Evolutionary conservation across 192 early-diverging fungal species (phyloP).

Genomic region (Coemansia sp.): DNA sequence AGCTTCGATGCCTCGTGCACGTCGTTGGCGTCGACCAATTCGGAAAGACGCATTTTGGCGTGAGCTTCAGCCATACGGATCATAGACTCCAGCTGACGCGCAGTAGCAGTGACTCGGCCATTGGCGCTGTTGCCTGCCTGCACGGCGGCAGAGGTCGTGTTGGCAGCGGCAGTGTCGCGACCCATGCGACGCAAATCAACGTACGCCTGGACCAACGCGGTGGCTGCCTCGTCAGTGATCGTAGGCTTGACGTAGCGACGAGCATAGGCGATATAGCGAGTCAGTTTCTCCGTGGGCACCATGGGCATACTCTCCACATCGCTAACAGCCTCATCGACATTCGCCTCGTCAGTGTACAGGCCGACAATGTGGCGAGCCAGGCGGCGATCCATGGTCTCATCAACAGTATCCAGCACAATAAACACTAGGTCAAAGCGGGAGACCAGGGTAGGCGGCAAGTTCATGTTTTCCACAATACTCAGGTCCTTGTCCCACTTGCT

Average conservation of each 20-base stretch:
- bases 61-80: slow-evolving; percentile 94
- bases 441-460: slow-evolving; percentile 91
- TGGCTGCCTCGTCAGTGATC: slow-evolving; percentile 77
- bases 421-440: slow-evolving; percentile 93
- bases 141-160: slow-evolving; percentile 48
- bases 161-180: slow-evolving; percentile 22
- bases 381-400: slow-evolving; percentile 83
- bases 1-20: slow-evolving; percentile 90
- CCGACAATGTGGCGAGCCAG: slow-evolving; percentile 88
- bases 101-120: slow-evolving; percentile 86
- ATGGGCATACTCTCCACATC: slow-evolving; percentile 13
- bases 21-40: slow-evolving; percentile 74
- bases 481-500: slow-evolving; percentile 90
- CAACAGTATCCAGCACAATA: slow-evolving; percentile 85
- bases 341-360: slow-evolving; percentile 69
- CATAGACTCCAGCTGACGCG: slow-evolving; percentile 96
- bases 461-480: slow-evolving; percentile 93
- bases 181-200: slow-evolving; percentile 83
- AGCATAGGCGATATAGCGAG: slow-evolving; percentile 93
- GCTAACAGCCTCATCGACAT: not conserved
- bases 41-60: slow-evolving; percentile 85
- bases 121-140: slow-evolving; percentile 33
- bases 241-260: slow-evolving; percentile 73
- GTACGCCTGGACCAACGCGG: slow-evolving; percentile 78
- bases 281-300: slow-evolving; percentile 78